Evolutionary conservation across 2,329 filamentous ascomycete species (phyloP).

Genomic region (Neophaeococcomyces mojaviensis): DNA sequence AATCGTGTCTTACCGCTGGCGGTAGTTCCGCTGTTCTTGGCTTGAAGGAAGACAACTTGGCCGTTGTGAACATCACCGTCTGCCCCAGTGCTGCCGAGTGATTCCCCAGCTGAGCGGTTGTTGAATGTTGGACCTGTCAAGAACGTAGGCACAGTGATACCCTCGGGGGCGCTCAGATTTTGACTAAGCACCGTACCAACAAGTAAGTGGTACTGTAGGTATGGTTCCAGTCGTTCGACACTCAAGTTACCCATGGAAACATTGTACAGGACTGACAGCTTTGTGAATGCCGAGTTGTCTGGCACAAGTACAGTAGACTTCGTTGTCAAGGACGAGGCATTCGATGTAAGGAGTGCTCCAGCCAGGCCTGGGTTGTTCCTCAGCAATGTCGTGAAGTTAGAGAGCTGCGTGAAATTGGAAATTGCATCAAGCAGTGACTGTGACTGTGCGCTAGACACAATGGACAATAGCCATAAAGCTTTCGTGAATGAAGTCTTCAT

Average conservation of each 20-base stretch:
- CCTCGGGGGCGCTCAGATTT: slow-evolving; percentile 6
- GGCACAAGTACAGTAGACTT: slow-evolving; percentile 8
- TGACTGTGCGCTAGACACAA: neutral
- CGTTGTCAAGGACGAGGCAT: slow-evolving; percentile 3
- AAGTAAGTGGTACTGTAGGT: slow-evolving; percentile 9
- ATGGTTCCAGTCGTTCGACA: slow-evolving; percentile 6
- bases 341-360: slow-evolving; percentile 6
- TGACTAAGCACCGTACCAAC: slow-evolving; percentile 2
- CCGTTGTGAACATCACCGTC: slow-evolving; percentile 8
- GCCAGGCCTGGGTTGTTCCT: slow-evolving; percentile 6
- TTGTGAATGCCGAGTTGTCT: slow-evolving; percentile 10
- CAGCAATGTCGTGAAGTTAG: slow-evolving; percentile 9
- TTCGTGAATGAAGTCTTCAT: no score
- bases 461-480: no score
- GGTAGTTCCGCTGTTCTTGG: neutral
- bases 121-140: slow-evolving; percentile 7
- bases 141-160: slow-evolving; percentile 5
- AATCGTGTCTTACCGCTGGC: neutral
- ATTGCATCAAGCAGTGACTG: slow-evolving; percentile 10
- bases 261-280: slow-evolving; percentile 2
- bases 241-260: slow-evolving; percentile 1
- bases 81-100: slow-evolving; percentile 8
- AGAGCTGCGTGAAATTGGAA: slow-evolving; percentile 8
- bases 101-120: slow-evolving; percentile 8
- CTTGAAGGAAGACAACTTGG: slow-evolving; percentile 10